Percentiles rank a stretch among this genome's conserved stretches.
These are phyloP conservation scores for Botrytis cinerea DNA, from an alignment of 2,329 filamentous ascomycete genomes.

Conservation along the genomic window DNA sequence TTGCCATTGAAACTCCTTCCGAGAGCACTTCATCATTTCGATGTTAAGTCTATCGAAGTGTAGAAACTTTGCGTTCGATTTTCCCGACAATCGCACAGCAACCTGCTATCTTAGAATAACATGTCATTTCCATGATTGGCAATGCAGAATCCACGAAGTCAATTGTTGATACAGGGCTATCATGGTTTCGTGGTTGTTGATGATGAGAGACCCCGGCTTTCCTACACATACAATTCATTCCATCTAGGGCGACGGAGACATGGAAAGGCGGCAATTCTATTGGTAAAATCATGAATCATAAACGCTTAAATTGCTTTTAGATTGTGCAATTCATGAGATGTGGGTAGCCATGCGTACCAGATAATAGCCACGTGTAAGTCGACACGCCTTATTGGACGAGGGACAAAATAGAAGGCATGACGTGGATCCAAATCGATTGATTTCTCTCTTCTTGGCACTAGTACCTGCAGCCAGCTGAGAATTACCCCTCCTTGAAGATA, in stretches of 20 bases:
- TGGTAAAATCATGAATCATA: no score
- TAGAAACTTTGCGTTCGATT: background rate
- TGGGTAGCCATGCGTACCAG: background rate
- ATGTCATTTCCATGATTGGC: background rate
- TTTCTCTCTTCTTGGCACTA: background rate
- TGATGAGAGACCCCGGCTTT: background rate
- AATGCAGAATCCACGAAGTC: background rate
- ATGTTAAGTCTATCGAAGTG: background rate
- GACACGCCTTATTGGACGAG: background rate
- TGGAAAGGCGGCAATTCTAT: background rate
- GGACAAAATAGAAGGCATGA: background rate
- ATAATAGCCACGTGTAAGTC: background rate
- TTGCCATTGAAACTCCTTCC: background rate
- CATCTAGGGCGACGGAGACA: background rate
- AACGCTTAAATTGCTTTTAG: background rate
- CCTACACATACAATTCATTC: background rate
- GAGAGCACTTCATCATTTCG: background rate
- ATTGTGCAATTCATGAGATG: background rate
- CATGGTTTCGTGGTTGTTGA: background rate
- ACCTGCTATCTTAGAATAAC: background rate
- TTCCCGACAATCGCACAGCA: background rate
- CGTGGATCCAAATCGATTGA: no score
- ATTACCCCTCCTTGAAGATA: background rate
- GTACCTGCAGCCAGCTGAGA: background rate
- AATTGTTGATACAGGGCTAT: background rate